Evolutionary conservation across 2,329 filamentous ascomycete species (phyloP).

Genomic region (Verticillium albo-atrum): DNA sequence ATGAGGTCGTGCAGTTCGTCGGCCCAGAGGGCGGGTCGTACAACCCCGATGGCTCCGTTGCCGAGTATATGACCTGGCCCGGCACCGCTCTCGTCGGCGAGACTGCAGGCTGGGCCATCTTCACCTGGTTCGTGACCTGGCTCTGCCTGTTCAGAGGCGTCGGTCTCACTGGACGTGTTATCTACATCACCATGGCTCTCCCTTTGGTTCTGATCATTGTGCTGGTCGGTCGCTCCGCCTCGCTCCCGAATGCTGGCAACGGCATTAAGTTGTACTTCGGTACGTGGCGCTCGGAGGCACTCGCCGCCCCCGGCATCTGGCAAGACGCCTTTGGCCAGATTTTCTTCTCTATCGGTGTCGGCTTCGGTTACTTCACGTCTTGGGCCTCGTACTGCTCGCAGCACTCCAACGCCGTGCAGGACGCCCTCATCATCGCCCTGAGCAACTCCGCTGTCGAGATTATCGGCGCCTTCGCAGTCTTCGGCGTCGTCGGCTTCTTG

Average conservation of each 20-base stretch:
- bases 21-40: conserved; percentile 18
- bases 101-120: conserved; percentile 47
- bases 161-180: conserved; percentile 47
- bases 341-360: conserved; percentile 23
- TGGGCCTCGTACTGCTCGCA: conserved; percentile 52
- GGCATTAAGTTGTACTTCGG: conserved; percentile 38
- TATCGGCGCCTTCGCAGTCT: conserved; percentile 33
- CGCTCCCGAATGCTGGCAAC: conserved; percentile 44
- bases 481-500: conserved; percentile 45
- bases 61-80: conserved; percentile 30
- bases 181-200: conserved; percentile 53
- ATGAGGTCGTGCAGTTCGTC: conserved; percentile 3
- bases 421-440: conserved; percentile 46
- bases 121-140: conserved; percentile 54
- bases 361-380: conserved; percentile 49
- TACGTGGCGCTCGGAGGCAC: conserved; percentile 35
- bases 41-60: conserved; percentile 5
- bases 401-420: conserved; percentile 49
- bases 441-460: conserved; percentile 50
- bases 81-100: conserved; percentile 41
- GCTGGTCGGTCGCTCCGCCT: conserved; percentile 43
- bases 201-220: conserved; percentile 49
- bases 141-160: conserved; percentile 53
- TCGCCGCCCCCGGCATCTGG: conserved; percentile 44
- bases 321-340: conserved; percentile 48